phyloP scores from a whole-genome alignment of 1,139 yeast genomes.

The Kodamaea plutei region DNA sequence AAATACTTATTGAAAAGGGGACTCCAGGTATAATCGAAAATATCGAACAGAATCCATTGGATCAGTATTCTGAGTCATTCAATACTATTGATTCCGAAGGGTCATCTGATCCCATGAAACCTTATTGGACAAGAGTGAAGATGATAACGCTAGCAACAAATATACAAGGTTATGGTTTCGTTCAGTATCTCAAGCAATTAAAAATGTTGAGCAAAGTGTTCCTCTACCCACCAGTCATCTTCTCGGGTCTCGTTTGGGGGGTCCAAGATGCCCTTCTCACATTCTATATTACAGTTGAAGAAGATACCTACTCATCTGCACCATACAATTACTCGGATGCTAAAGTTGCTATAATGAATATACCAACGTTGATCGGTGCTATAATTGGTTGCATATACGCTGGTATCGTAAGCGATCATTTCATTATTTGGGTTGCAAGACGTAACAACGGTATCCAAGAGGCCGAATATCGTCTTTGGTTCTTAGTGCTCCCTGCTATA shows the following conservation, averaged over 20 bases:
- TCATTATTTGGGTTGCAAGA: constrained; percentile 37
- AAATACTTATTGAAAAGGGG: not conserved
- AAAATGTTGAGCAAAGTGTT: constrained; percentile 26
- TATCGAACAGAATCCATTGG: constrained; percentile 2
- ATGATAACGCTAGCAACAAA: constrained; percentile 23
- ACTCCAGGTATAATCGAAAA: not conserved
- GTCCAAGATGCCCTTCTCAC: constrained; percentile 36
- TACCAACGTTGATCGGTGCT: constrained; percentile 37
- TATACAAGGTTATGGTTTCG: constrained; percentile 20
- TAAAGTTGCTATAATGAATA: constrained; percentile 35
- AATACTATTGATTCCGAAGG: constrained; percentile 12
- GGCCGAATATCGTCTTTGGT: constrained; percentile 35
- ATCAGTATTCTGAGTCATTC: not conserved
- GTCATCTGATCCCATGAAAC: constrained; percentile 20
- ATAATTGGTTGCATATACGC: constrained; percentile 38
- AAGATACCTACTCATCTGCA: constrained; percentile 26
- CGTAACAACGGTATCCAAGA: constrained; percentile 34
- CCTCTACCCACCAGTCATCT: constrained; percentile 33
- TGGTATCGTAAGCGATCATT: constrained; percentile 34
- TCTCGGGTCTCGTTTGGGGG: constrained; percentile 37
- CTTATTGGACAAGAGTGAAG: constrained; percentile 21
- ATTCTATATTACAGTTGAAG: constrained; percentile 38
- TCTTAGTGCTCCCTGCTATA: constrained; percentile 32
- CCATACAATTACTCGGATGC: constrained; percentile 30
- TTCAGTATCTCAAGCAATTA: constrained; percentile 26